Conservation (phyloP, 176 grass and related monocot species). For the Triticum timopheevii region DNA sequence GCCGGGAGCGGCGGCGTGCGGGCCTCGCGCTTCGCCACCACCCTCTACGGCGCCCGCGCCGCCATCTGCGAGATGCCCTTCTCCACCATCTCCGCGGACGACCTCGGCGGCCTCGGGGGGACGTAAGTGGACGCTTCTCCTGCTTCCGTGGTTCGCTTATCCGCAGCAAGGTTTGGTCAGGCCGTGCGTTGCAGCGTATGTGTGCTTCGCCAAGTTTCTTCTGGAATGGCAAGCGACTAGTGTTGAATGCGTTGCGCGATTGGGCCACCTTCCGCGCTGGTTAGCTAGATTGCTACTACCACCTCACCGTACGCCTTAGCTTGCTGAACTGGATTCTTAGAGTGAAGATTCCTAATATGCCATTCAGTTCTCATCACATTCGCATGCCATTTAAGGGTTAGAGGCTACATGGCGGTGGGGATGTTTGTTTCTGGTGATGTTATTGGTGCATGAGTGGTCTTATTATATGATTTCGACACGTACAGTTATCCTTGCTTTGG, state of each 20-base stretch:
- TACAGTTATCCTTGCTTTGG: not conserved
- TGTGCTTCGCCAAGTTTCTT: not conserved
- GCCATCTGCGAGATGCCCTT: slow-evolving; percentile 94
- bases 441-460: not conserved
- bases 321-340: not conserved
- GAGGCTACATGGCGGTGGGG: not conserved
- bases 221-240: not conserved
- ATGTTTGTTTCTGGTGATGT: not conserved
- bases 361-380: not conserved
- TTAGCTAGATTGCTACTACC: not conserved
- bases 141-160: not conserved
- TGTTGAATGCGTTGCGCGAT: not conserved
- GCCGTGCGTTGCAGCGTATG: not conserved
- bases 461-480: not conserved
- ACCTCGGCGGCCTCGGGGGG: slow-evolving; percentile 71
- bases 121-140: slow-evolving; percentile 59
- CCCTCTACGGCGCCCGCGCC: slow-evolving; percentile 66
- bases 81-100: slow-evolving; percentile 68
- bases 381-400: not conserved
- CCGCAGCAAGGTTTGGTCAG: not conserved
- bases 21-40: slow-evolving; percentile 82
- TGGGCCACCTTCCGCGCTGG: not conserved
- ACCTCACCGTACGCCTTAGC: not conserved
- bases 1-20: slow-evolving; percentile 92
- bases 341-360: not conserved